Evolutionary conservation across 2,329 filamentous ascomycete genomes (phyloP), one percentile per base, ranked within the genome.

Genomic region (Cladosporium sp.): DNA sequence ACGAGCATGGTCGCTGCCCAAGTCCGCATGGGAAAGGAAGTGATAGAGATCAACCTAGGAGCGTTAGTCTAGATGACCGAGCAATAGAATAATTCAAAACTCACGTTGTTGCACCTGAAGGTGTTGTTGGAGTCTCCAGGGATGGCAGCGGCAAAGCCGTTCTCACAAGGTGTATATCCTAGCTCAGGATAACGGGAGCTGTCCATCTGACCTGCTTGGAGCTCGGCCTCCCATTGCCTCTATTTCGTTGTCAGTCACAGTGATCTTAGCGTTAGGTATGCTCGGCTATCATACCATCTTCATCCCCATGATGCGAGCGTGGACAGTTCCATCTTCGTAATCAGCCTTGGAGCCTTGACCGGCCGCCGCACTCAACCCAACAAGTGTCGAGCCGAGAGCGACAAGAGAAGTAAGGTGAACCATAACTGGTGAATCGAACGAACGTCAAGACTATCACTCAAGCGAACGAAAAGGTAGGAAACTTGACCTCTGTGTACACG

Each of bases 21-120:
- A 71, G 22, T 73, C 72, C 3, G 73, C 70, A 57, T 83, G 80
- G 34, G 71, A 73, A 39, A 78, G 64, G 65, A 83, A 82, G 57
- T 79, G 75, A 59, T 80, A 76, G 2, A 80, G 70, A 55, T 82
- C 79, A 11, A 80, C 71, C 68, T 59, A 37, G n/a, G 6, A 38
- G 8, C 56, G 43, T 30, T 6, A 3, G 15, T 15, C 13, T 29
- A 9, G n/a, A n/a, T n/a, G n/a, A n/a, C n/a, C n/a, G n/a, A n/a
- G n/a, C n/a, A n/a, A n/a, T n/a, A n/a, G n/a, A n/a, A n/a, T n/a
- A n/a, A n/a, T n/a, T n/a, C n/a, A n/a, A 7, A 20, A 29, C 48
- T 39, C 18, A 53, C 51, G 19, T 48, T 48, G 27, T 41, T 48
- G 45, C 45, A 48, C 24, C 45, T 4, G 37, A 48, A 79, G 2